phyloP scores from a whole-genome alignment of 345 rosid species.

The Anacardium occidentale region DNA sequence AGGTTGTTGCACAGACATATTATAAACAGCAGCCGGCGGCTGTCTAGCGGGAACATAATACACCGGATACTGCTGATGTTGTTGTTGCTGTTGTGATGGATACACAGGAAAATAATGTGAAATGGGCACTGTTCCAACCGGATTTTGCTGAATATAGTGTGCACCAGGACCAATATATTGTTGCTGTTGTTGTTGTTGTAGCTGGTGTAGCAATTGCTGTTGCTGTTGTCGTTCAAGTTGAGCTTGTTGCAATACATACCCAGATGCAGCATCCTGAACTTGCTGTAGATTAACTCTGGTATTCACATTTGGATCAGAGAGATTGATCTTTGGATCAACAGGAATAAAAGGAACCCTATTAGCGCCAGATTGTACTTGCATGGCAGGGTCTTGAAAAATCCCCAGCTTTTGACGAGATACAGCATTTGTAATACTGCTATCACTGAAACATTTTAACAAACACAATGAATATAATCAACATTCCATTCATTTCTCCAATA shows the following conservation, averaged over 20 bases:
- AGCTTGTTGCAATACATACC: constrained; percentile 56
- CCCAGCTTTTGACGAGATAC: constrained; percentile 57
- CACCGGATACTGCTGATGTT: constrained; percentile 75
- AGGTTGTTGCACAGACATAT: constrained; percentile 59
- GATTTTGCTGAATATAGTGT: constrained; percentile 75
- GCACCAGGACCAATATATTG: constrained; percentile 66
- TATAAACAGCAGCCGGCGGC: constrained; percentile 57
- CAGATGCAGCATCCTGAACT: constrained; percentile 32
- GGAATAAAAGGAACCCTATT: constrained; percentile 44
- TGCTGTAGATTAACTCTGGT: constrained; percentile 42
- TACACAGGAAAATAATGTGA: constrained; percentile 69
- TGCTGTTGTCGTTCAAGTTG: constrained; percentile 55
- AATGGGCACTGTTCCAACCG: constrained; percentile 44
- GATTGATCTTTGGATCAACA: constrained; percentile 51
- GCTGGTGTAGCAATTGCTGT: too few species aligned
- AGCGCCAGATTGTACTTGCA: constrained; percentile 62
- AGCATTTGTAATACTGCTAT: constrained; percentile 68
- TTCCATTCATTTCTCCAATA: constrained; percentile 16
- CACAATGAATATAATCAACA: constrained; percentile 28
- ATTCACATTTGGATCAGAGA: constrained; percentile 59
- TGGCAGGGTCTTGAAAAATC: constrained; percentile 60
- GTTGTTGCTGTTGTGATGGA: constrained; percentile 78
- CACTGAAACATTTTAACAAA: constrained; percentile 56
- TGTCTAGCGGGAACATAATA: constrained; percentile 69
- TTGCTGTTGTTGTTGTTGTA: constrained; percentile 21